A percentile compares a stretch with the other conserved stretches of the same genome.
phyloP scores from a whole-genome alignment of 2,329 filamentous ascomycete genomes.

The Colletotrichum echinochloae region DNA sequence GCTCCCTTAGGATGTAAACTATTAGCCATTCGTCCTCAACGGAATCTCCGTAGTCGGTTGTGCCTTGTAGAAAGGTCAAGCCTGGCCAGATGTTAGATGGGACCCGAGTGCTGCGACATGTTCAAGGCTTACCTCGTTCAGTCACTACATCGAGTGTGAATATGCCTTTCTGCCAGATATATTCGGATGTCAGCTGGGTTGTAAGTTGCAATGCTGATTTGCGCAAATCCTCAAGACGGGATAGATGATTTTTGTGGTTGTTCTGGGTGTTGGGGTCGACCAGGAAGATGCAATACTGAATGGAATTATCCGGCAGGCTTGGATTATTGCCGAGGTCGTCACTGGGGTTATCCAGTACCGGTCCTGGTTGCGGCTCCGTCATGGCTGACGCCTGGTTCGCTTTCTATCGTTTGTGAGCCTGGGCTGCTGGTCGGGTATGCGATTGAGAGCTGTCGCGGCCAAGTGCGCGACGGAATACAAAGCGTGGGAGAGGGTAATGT shows the following conservation, averaged over 20 bases:
- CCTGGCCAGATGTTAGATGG: slow-evolving; percentile 50
- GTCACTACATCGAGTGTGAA: slow-evolving; percentile 78
- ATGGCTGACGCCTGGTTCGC: not conserved
- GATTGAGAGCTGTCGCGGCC: not conserved
- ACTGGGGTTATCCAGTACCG: no score
- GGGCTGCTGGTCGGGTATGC: not conserved
- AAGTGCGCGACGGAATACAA: not conserved
- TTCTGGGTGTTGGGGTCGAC: slow-evolving; percentile 61
- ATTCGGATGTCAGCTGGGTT: slow-evolving; percentile 77
- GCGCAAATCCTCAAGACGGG: slow-evolving; percentile 77
- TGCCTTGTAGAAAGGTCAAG: slow-evolving; percentile 76
- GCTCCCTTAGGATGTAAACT: slow-evolving; percentile 86
- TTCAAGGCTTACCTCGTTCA: slow-evolving; percentile 60
- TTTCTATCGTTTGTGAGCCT: not conserved
- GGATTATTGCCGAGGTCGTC: slow-evolving; percentile 42
- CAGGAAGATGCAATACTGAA: slow-evolving; percentile 86
- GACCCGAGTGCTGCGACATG: not conserved
- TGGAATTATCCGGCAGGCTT: slow-evolving; percentile 80
- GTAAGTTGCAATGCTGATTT: slow-evolving; percentile 74
- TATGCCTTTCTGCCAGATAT: slow-evolving; percentile 93
- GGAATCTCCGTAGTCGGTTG: slow-evolving; percentile 91
- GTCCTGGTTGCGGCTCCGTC: not conserved
- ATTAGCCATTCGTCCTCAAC: slow-evolving; percentile 98
- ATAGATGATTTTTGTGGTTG: slow-evolving; percentile 67
- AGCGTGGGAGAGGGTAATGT: not conserved